Base-by-base conservation (phyloP, 805 yeast species). In the Grigorovia transvaalensis region DNA sequence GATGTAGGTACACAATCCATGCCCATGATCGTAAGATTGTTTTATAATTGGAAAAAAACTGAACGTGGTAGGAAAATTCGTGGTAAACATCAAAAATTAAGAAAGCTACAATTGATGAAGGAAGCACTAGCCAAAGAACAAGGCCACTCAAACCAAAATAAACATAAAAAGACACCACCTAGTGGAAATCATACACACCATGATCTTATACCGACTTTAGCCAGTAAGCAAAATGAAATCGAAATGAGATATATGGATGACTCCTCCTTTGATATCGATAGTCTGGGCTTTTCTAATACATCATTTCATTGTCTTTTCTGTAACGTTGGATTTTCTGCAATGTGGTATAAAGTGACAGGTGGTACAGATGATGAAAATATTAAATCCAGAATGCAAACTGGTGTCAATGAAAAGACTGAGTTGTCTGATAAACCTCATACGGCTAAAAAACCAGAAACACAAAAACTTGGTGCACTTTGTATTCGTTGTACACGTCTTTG, bases 41-140 rank as follows among this genome's bases (percentile, higher is more conserved):
- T 88, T 61, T 91, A 91, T 60, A 70, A 88, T 50, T 91, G 98
- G 98, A 90, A 90, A 67, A 90, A 90, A 65, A 84, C 96, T 0
- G 71, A 77, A 33, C 74, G 74, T 45, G 97, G 97, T 0, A 81
- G 78, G 55, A 62, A 65, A 44, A 85, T 88, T 17, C 87, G 97
- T 95, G 96, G 88, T 40, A 81, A 83, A 95, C 93, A 0, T 69
- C 42, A 38, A n/a, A 38, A 38, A 38, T 38, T 38, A 15, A n/a
- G 9, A 15, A 95, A 49, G 66, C 74, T 44, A 80, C 80, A 57
- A 85, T 84, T 62, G 81, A 77, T 55, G 67, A 57, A 38, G 15
- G 42, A 38, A 41, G 5, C 15, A 35, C 2, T 11, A 7, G 30
- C 59, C 53, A 46, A 54, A 61, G 20, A 68, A 45, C 57, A 49